Base-by-base conservation (phyloP, 2,329 filamentous ascomycete genomes). In the Clonostachys chloroleuca region DNA sequence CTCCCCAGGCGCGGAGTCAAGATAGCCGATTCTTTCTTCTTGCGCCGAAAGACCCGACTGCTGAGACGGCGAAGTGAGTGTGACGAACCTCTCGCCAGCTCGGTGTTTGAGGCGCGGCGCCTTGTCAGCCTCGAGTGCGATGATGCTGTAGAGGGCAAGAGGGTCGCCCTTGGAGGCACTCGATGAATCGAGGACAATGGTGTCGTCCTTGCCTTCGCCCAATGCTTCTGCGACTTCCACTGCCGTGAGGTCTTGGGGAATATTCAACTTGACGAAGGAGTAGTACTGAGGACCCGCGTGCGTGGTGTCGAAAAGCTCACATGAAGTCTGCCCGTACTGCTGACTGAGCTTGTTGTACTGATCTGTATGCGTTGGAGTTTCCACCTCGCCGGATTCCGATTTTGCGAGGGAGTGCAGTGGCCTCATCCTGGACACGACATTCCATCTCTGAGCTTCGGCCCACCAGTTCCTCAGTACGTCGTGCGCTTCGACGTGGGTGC, bases 401-500 rank as follows among this genome's bases (percentile, higher is more conserved):
- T 40, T 10, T 37, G 40, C 16, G 14, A 16, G n/a, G 34, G 40
- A 6, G 16, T 8, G 40, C 7, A 17, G 24, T 14, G 40, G n/a
- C 3, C 17, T 20, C 24, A 47, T 40, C 18, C 34, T 37, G 17
- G 17, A 18, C 13, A 49, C 48, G 34, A 66, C 57, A 43, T 84
- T 87, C 81, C 86, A 91, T 40, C 65, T 61, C 47, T 74, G 66
- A 1, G 84, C 83, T 58, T 81, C 73, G 5, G 64, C 60, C 76
- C 91, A 94, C 89, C 91, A 96, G 57, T 88, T 89, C 44, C 65
- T 65, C 35, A 95, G 73, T 24, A 95, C 73, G 13, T 70, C 68
- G 17, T 76, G 78, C 2, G 87, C 84, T 50, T 78, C 77, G 5
- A 73, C 67, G 37, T 89, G 87, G 5, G 91, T 95, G 62, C 90